A percentile compares a stretch with the other conserved stretches of the same genome.
phyloP scores from a whole-genome alignment of 1,284 basidiomycete species.

The Fomitopsis pinicola region DNA sequence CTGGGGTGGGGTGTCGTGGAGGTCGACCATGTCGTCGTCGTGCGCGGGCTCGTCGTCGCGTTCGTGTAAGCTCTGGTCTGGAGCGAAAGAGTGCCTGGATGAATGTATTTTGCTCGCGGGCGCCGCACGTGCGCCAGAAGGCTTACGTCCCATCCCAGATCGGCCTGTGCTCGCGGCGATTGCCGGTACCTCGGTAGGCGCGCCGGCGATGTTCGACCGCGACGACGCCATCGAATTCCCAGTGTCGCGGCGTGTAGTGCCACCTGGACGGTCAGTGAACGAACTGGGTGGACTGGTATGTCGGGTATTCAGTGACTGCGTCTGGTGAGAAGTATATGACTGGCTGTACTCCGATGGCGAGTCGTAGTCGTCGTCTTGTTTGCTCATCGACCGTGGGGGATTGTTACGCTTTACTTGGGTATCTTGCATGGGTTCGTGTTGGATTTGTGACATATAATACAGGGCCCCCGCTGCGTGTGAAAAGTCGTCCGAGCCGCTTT shows the following conservation, averaged over 20 bases:
- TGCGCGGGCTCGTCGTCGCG: slow-evolving; percentile 13
- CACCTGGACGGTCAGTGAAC: slow-evolving; percentile 9
- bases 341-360: slow-evolving; percentile 16
- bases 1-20: slow-evolving; percentile 9
- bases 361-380: slow-evolving; percentile 21
- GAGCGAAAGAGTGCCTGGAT: slow-evolving; percentile 14
- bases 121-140: slow-evolving; percentile 83
- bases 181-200: slow-evolving; percentile 4
- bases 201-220: slow-evolving; percentile 8
- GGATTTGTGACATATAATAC: slow-evolving; percentile 63
- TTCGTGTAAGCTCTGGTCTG: slow-evolving; percentile 9
- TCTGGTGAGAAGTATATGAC: slow-evolving; percentile 21
- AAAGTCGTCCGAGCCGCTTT: slow-evolving; percentile 26
- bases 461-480: slow-evolving; percentile 56
- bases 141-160: slow-evolving; percentile 32
- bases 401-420: slow-evolving; percentile 11
- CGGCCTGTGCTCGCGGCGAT: slow-evolving; percentile 14
- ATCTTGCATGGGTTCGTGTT: slow-evolving; percentile 25
- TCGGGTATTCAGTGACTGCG: slow-evolving; percentile 17
- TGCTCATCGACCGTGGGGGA: slow-evolving; percentile 13
- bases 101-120: slow-evolving; percentile 30
- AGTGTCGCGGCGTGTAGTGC: slow-evolving; percentile 5
- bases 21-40: slow-evolving; percentile 17
- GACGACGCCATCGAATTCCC: slow-evolving; percentile 2
- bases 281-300: slow-evolving; percentile 17